Evolutionary conservation across 1,139 yeast genomes (phyloP).

Genomic region (Hyphopichia burtonii): DNA sequence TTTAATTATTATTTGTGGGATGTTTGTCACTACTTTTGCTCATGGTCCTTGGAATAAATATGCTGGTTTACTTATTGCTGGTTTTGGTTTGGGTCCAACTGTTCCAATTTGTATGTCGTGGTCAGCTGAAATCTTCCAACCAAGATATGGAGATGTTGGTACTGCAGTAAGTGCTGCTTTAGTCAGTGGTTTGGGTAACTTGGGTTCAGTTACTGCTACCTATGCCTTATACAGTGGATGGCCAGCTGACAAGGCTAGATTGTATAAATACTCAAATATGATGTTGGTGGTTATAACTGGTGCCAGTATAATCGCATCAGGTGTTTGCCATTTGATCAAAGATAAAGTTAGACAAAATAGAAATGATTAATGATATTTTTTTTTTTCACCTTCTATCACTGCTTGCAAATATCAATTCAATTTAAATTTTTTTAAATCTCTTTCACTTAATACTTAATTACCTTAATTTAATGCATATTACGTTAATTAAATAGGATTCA

Average conservation of each 20-base stretch:
- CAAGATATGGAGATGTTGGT: slow-evolving; percentile 79
- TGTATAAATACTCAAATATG: slow-evolving; percentile 75
- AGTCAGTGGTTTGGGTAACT: slow-evolving; percentile 82
- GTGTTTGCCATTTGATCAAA: slow-evolving; percentile 33
- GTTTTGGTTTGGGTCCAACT: slow-evolving; percentile 87
- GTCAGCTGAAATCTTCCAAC: slow-evolving; percentile 74
- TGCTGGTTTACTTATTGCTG: slow-evolving; percentile 77
- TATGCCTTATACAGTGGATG: slow-evolving; percentile 85
- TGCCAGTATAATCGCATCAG: slow-evolving; percentile 55
- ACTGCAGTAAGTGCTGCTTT: slow-evolving; percentile 80
- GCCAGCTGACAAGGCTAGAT: slow-evolving; percentile 69
- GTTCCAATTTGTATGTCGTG: slow-evolving; percentile 88
- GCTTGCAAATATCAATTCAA: no score
- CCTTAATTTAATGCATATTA: no score
- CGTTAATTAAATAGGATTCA: no score
- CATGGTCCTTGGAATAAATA: slow-evolving; percentile 72
- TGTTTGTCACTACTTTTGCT: slow-evolving; percentile 76
- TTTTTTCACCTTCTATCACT: neutral
- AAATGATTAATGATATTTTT: neutral
- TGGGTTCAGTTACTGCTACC: slow-evolving; percentile 82
- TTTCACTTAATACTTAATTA: no score
- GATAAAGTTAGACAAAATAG: slow-evolving; percentile 11
- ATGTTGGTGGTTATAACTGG: slow-evolving; percentile 79
- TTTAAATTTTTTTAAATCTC: neutral
- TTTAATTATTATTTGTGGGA: slow-evolving; percentile 67